phyloP scores from a whole-genome alignment of 306 rosid species.

The Arachis stenosperma region DNA sequence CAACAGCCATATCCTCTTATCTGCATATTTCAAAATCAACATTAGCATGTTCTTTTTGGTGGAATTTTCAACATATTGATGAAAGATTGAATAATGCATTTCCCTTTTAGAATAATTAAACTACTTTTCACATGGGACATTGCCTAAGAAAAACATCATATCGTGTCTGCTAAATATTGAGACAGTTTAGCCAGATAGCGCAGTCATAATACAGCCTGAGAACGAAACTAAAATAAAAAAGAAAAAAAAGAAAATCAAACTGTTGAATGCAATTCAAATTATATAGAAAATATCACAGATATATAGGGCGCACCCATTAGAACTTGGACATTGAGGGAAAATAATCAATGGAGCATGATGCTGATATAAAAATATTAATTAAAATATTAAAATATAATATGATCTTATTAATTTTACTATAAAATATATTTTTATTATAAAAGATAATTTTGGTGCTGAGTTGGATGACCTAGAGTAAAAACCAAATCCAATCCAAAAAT shows the following conservation, averaged over 20 bases:
- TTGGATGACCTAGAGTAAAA: no score
- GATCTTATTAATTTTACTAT: no score
- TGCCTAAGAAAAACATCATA: not conserved
- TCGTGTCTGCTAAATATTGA: slow-evolving; percentile 22
- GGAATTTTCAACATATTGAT: slow-evolving; percentile 22
- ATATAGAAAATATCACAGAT: slow-evolving; percentile 18
- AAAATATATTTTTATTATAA: no score
- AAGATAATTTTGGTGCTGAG: no score
- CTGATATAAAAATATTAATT: no score
- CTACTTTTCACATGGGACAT: not conserved
- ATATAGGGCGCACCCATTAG: slow-evolving; percentile 8
- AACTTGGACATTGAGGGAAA: not conserved
- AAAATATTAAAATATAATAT: no score
- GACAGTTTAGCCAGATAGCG: slow-evolving; percentile 30
- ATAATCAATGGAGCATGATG: not conserved
- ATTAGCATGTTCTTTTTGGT: slow-evolving; percentile 32
- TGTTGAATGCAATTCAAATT: not conserved
- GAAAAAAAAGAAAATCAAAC: slow-evolving; percentile 23
- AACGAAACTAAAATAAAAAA: slow-evolving; percentile 13
- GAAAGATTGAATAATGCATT: slow-evolving; percentile 27
- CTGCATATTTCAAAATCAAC: slow-evolving; percentile 56
- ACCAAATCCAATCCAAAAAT: no score
- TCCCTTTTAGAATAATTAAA: not conserved
- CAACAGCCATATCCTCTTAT: slow-evolving; percentile 94
- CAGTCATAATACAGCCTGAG: slow-evolving; percentile 23